Percentiles rank a stretch among this genome's conserved stretches.
Conservation (phyloP, 2,329 filamentous ascomycete species). For the Alternaria sp. region DNA sequence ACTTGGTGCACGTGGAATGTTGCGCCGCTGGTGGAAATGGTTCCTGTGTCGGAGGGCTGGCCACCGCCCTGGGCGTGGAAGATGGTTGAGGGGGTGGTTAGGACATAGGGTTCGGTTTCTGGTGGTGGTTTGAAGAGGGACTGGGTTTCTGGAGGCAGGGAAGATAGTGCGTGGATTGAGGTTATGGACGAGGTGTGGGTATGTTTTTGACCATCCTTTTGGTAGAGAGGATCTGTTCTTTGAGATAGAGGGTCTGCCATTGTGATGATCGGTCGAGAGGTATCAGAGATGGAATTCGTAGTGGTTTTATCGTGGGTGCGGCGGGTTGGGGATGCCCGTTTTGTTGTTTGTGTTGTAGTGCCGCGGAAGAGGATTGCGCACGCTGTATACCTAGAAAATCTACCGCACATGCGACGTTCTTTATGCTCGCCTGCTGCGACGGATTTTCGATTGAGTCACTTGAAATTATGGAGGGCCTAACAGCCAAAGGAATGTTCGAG, state of each 20-base stretch:
- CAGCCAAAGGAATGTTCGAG: not conserved
- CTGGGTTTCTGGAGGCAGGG: constrained; percentile 60
- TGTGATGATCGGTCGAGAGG: not conserved
- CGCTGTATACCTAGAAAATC: not conserved
- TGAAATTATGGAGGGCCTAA: not conserved
- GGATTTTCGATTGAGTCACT: not conserved
- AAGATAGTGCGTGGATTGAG: constrained; percentile 57
- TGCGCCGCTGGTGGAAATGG: constrained; percentile 52
- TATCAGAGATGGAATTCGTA: not conserved
- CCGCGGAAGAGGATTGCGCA: not conserved
- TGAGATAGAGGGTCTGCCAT: not conserved
- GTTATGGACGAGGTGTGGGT: constrained; percentile 55
- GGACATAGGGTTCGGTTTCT: constrained; percentile 58
- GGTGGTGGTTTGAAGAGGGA: constrained; percentile 65
- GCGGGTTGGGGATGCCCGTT: not conserved
- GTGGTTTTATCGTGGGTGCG: not conserved
- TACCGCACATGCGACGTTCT: not conserved
- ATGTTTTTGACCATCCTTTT: constrained; percentile 51
- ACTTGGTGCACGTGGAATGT: constrained; percentile 64
- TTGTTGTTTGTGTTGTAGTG: not conserved
- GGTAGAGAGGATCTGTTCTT: constrained; percentile 45
- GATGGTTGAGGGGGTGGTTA: constrained; percentile 70
- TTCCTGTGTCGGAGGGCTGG: constrained; percentile 72
- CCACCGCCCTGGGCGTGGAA: constrained; percentile 79
- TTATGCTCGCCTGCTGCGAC: not conserved